Base-by-base conservation (phyloP, 805 yeast species). In the Lipomyces lipofer region DNA sequence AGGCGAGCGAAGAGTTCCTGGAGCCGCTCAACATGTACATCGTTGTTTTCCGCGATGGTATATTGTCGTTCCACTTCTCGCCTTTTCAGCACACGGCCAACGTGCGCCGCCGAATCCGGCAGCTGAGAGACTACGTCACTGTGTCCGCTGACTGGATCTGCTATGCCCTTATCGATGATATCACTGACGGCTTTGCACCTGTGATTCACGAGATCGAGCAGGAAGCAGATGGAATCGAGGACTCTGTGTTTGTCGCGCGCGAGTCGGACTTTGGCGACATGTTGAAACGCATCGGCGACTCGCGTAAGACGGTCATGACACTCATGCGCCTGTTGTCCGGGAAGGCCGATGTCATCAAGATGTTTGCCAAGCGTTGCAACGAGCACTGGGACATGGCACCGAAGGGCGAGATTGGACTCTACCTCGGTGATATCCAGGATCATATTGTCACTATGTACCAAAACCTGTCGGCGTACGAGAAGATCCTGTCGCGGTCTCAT, bases 391-490 rank as follows among this genome's bases (percentile, higher is more conserved):
- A 69, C 32, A 68, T 68, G 44, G 73, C 72, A 63, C 96, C 97
- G 48, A 79, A 95, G 65, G 92, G 86, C 25, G 97, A 92, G 65
- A 91, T 91, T 71, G 96, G 95, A 0, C 76, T 91, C 60, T 92
- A 88, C 70, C 73, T 91, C 58, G 97, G 97, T 53, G 98, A 91
- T 81, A 91, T 91, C 67, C 97, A 90, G 73, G 97, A 91, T 77
- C 98, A 91, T 79, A 86, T 92, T 66, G 84, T 91, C 54, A 92
- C 98, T 15, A 92, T 92, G 97, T 86, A 83, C 71, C 97, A 90
- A 73, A 91, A 89, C 66, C 77, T 92, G 67, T 71, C 85, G 40
- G 87, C 95, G 2, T 91, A 89, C 67, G 99, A 92, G 69, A 91
- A 91, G 78, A 92, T 92, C 65, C 86, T 92, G 68, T 84, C 95